A percentile compares a stretch with the other conserved stretches of the same genome.
These are phyloP conservation scores for Moricandia arvensis DNA, from an alignment of 345 rosid species.

Conservation along the genomic window DNA sequence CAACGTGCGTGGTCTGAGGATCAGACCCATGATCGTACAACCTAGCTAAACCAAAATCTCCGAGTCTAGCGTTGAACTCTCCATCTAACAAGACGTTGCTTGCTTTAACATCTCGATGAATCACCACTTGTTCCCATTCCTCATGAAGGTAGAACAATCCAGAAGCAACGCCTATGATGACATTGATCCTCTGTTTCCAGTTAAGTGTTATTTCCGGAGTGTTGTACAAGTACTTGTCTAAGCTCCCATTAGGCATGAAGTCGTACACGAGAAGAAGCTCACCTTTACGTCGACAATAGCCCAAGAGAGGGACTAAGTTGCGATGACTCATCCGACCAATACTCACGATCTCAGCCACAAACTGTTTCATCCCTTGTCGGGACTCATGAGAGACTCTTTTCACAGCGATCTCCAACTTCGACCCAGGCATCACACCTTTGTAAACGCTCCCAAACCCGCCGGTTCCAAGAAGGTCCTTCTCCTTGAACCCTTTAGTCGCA, in stretches of 20 bases:
- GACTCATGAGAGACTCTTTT: conserved; percentile 79
- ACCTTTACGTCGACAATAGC: conserved; percentile 72
- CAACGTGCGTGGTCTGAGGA: conserved; percentile 80
- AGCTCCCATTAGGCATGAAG: conserved; percentile 90
- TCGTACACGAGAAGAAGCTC: conserved; percentile 84
- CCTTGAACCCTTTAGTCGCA: conserved; percentile 71
- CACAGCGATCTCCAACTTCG: conserved; percentile 65
- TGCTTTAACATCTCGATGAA: conserved; percentile 87
- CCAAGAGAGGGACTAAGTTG: conserved; percentile 77
- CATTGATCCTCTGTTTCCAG: conserved; percentile 78
- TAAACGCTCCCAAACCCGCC: conserved; percentile 91
- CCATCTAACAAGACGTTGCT: conserved; percentile 77
- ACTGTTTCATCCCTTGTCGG: conserved; percentile 80
- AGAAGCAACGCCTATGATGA: conserved; percentile 71
- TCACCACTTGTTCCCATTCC: conserved; percentile 84
- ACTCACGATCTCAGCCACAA: conserved; percentile 77
- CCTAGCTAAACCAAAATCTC: conserved; percentile 91
- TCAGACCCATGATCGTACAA: conserved; percentile 76
- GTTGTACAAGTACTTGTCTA: conserved; percentile 73
- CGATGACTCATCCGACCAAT: conserved; percentile 91
- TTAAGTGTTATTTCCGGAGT: conserved; percentile 46
- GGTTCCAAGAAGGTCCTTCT: conserved; percentile 61
- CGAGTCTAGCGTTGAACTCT: conserved; percentile 77
- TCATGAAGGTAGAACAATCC: conserved; percentile 85
- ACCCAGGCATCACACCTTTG: conserved; percentile 55